Percentiles rank a stretch among this genome's conserved stretches.
Evolutionary conservation across 257 asterid species (phyloP).

Genomic region (Solanum verrucosum): DNA sequence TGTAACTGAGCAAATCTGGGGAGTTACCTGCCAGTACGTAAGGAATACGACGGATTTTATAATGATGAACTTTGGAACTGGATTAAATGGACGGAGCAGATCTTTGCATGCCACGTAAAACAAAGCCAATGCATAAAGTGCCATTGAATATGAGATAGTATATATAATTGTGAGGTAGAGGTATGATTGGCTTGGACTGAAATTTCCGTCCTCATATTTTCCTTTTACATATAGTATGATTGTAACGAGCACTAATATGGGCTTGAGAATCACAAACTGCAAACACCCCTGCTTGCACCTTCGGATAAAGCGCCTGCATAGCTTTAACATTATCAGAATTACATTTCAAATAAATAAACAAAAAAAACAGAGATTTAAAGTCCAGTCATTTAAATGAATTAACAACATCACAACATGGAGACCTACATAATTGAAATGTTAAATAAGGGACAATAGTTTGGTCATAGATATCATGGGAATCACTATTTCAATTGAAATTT

Average conservation of each 20-base stretch:
- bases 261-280: slow-evolving; percentile 98
- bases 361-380: not conserved
- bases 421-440: not conserved
- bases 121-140: slow-evolving; percentile 88
- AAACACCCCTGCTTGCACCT: slow-evolving; percentile 95
- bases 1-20: not conserved
- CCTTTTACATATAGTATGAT: slow-evolving; percentile 83
- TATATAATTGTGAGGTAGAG: slow-evolving; percentile 93
- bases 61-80: slow-evolving; percentile 91
- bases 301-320: slow-evolving; percentile 90
- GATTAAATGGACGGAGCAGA: slow-evolving; percentile 93
- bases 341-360: not conserved
- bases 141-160: slow-evolving; percentile 85
- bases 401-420: not conserved
- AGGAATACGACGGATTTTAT: slow-evolving; percentile 95
- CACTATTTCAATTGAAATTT: not conserved
- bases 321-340: not conserved
- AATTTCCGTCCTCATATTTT: slow-evolving; percentile 86
- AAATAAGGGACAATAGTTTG: not conserved
- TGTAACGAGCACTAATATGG: slow-evolving; percentile 67
- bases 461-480: not conserved
- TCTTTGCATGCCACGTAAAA: slow-evolving; percentile 93
- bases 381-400: not conserved
- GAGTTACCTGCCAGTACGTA: slow-evolving; percentile 89
- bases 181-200: slow-evolving; percentile 76